Evolutionary conservation across 2,329 filamentous ascomycete genomes (phyloP), one percentile per base, ranked within the genome.

Genomic region (Sordariomycetes sp.): DNA sequence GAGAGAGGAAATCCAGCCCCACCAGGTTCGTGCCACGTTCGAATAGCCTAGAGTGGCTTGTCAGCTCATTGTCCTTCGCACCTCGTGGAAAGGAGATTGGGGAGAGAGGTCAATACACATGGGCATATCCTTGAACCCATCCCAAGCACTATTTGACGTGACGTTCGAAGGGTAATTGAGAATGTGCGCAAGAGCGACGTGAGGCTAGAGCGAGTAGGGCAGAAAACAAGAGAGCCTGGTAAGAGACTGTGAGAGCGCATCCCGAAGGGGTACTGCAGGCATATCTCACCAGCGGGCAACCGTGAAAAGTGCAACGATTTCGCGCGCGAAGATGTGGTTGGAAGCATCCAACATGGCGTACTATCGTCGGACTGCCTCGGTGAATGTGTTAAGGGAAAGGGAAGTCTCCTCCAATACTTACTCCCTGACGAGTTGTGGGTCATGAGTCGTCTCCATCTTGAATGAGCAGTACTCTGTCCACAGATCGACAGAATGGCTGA

Each of bases 401-500:
- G 36, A 35, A 35, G 42, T 44, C 46, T 47, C 50, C 45, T 48
- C 51, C 48, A 66, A 61, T 74, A 96, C 92, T 96, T 94, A 98
- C 92, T 96, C 92, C 94, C 92, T 82, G 67, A 95, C 93, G 61
- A 93, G 74, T 57, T 93, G 85, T 50, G 86, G 75, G 56, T 94
- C 87, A 64, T 98, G 92, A 48, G 85, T 92, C 38, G 92, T 96
- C 58, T 96, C 87, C 66, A 92, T 87, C 61, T 96, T 96, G 76
- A 96, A 96, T 51, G 80, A 76, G 67, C 90, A 96, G 66, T 95
- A 98, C 51, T 94, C 88, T 34, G 86, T 84, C 92, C 92, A 98
- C 39, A 98, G 70, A 57, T 98, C 92, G 50, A 95, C 88, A 23
- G 90, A 96, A 54, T 85, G 86, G 36, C 83, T 82, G 51, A 96